phyloP scores from a whole-genome alignment of 2,329 filamentous ascomycete genomes.

The Penicillium sclerotiorum region DNA sequence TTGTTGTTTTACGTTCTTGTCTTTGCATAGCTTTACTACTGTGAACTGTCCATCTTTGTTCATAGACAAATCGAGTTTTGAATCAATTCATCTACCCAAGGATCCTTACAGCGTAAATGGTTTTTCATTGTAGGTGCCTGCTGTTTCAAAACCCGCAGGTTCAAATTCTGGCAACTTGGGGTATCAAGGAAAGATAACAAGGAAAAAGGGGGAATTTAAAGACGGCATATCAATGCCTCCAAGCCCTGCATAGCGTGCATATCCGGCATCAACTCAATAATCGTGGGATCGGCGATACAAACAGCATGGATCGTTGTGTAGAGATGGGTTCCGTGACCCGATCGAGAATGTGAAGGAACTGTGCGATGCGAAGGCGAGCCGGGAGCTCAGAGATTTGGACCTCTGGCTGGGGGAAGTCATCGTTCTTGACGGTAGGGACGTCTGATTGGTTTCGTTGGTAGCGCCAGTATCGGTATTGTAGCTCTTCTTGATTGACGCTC shows the following conservation, averaged over 20 bases:
- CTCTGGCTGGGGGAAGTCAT: constrained; percentile 45
- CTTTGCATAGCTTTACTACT: constrained; percentile 19
- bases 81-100: background rate
- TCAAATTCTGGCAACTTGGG: constrained; percentile 3
- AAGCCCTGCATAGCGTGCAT: no score
- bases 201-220: no score
- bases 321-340: constrained; percentile 76
- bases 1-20: constrained; percentile 3
- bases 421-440: constrained; percentile 47
- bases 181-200: no score
- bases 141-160: no score
- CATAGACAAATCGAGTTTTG: background rate
- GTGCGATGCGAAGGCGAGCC: constrained; percentile 81
- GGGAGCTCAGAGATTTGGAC: constrained; percentile 64
- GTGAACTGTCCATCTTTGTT: background rate
- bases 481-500: no score
- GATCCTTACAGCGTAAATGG: background rate
- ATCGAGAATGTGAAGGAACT: constrained; percentile 86
- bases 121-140: constrained; percentile 36
- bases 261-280: constrained; percentile 83
- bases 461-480: constrained; percentile 83
- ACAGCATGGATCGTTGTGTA: constrained; percentile 78
- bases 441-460: constrained; percentile 43
- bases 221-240: no score
- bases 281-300: constrained; percentile 67